Conservation (phyloP, 345 rosid genomes). For the Hirschfeldia incana region DNA sequence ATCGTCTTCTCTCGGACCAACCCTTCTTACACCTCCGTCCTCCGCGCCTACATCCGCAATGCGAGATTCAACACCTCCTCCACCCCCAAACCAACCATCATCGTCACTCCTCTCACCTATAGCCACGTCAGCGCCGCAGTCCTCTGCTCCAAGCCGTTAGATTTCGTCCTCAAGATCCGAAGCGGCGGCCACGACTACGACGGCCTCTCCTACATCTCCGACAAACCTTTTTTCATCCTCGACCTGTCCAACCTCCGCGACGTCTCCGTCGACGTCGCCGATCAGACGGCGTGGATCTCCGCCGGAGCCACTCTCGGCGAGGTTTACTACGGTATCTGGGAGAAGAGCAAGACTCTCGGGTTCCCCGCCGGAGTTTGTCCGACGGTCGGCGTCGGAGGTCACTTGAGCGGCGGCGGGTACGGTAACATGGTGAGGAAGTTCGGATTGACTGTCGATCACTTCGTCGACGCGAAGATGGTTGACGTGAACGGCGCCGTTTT, state of each 20-base stretch:
- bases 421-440: slow-evolving; percentile 58
- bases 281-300: slow-evolving; percentile 52
- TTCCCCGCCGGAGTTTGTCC: slow-evolving; percentile 68
- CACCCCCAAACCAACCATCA: slow-evolving; percentile 50
- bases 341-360: slow-evolving; percentile 47
- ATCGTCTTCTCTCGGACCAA: slow-evolving; percentile 42
- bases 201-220: slow-evolving; percentile 56
- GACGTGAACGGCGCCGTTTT: slow-evolving; percentile 50
- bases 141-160: slow-evolving; percentile 46
- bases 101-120: slow-evolving; percentile 53
- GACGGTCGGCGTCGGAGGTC: slow-evolving; percentile 72
- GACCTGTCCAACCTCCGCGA: slow-evolving; percentile 55
- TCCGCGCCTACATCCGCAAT: slow-evolving; percentile 58
- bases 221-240: slow-evolving; percentile 54
- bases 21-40: slow-evolving; percentile 47
- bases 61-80: slow-evolving; percentile 53
- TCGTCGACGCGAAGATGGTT: slow-evolving; percentile 59
- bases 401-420: slow-evolving; percentile 63
- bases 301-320: slow-evolving; percentile 67
- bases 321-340: slow-evolving; percentile 48
- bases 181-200: slow-evolving; percentile 67
- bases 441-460: slow-evolving; percentile 54
- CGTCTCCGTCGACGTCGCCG: slow-evolving; percentile 30
- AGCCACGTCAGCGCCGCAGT: slow-evolving; percentile 61
- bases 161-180: slow-evolving; percentile 51